Percentiles rank a stretch among this genome's conserved stretches.
Evolutionary conservation across 495 filamentous ascomycete genomes (phyloP).

Genomic region (Niebla homalea): DNA sequence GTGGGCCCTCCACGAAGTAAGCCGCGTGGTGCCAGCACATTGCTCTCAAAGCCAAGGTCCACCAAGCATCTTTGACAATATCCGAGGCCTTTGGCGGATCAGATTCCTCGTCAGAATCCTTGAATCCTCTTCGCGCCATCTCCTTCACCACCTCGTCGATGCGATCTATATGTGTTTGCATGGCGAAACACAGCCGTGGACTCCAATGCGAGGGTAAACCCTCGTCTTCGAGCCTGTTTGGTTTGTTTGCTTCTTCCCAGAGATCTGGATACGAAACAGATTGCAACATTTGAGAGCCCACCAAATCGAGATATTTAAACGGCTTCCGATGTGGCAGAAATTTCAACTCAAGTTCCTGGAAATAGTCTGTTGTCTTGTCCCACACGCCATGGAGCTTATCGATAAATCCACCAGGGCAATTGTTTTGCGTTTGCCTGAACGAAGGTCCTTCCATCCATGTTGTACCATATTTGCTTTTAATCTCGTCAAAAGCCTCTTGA

Average conservation of each 20-base stretch:
- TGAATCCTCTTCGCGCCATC: neutral
- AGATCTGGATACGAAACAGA: constrained; percentile 2
- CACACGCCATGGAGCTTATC: too few relatives aligned
- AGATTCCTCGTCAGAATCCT: neutral
- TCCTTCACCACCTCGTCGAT: neutral
- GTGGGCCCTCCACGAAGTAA: constrained; percentile 9
- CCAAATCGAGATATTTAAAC: neutral
- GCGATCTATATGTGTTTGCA: constrained; percentile 4
- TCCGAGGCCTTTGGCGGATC: neutral
- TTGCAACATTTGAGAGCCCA: constrained; percentile 5
- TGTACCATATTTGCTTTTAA: neutral
- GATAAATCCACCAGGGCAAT: too few relatives aligned
- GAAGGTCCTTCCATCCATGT: neutral
- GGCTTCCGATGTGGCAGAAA: too few relatives aligned
- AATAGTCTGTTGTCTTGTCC: too few relatives aligned
- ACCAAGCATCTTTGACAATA: constrained; percentile 10
- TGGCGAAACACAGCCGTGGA: neutral
- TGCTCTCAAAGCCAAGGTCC: constrained; percentile 17
- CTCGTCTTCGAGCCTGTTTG: neutral
- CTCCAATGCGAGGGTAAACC: neutral
- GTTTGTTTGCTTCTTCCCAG: neutral
- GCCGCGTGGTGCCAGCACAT: constrained; percentile 19
- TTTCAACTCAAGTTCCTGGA: too few relatives aligned
- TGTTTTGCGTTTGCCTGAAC: too few relatives aligned
- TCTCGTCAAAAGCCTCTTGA: neutral